Percentiles rank a stretch among this genome's conserved stretches.
Evolutionary conservation across 1,284 basidiomycete species (phyloP).

Genomic region (Neolentinus lepideus): DNA sequence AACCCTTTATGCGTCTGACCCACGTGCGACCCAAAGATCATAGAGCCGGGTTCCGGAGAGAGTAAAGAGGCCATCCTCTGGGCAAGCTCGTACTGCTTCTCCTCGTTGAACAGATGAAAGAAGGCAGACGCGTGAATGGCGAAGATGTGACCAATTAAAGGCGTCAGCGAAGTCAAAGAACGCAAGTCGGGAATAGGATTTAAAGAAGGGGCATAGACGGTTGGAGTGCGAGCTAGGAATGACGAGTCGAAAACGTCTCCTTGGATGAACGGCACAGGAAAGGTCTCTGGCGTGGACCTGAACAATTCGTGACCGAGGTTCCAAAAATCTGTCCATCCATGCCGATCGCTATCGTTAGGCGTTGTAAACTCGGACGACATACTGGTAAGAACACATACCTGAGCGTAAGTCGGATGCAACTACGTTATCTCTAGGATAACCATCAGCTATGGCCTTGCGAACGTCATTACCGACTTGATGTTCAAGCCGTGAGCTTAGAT

Average conservation of each 20-base stretch:
- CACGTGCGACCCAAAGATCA: conserved; percentile 28
- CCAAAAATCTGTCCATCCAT: conserved; percentile 21
- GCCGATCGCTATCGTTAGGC: no score
- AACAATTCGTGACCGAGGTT: conserved; percentile 26
- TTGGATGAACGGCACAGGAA: conserved; percentile 36
- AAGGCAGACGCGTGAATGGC: conserved; percentile 40
- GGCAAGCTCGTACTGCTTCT: conserved; percentile 33
- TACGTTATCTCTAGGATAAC: conserved; percentile 25
- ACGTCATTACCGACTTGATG: conserved; percentile 35
- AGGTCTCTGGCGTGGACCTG: conserved; percentile 25
- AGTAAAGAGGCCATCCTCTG: conserved; percentile 31
- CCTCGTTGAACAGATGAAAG: conserved; percentile 46
- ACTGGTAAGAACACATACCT: conserved; percentile 16
- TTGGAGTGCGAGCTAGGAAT: conserved; percentile 23
- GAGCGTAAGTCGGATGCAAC: conserved; percentile 28
- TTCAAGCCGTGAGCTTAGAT: no score
- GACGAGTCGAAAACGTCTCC: conserved; percentile 36
- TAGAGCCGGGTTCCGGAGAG: conserved; percentile 26
- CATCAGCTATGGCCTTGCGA: conserved; percentile 33
- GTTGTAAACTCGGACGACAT: no score
- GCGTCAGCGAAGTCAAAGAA: conserved; percentile 26
- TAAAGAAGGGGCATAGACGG: conserved; percentile 18
- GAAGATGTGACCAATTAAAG: conserved; percentile 35
- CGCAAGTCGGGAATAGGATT: conserved; percentile 22
- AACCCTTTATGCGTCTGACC: background rate